Evolutionary conservation across 2,329 filamentous ascomycete genomes (phyloP).

Genomic region (Thielaviopsis ethacetica): DNA sequence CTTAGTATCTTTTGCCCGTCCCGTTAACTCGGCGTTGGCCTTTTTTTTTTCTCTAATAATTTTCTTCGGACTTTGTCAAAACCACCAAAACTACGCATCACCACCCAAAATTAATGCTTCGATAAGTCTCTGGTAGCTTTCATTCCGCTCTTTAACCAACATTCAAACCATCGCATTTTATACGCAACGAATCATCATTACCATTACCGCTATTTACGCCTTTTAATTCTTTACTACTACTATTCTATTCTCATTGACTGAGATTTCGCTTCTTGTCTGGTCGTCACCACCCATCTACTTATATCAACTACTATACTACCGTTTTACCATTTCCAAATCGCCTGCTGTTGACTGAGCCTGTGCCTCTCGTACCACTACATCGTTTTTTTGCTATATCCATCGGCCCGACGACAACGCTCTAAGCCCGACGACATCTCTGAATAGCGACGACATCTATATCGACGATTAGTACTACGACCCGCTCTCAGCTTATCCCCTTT

Average conservation of each 20-base stretch:
- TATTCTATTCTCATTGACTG: slow-evolving; percentile 29
- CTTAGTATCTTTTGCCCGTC: slow-evolving; percentile 23
- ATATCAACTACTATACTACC: not conserved
- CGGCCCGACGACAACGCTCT: not conserved
- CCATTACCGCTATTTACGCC: slow-evolving; percentile 6
- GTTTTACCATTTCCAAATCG: not conserved
- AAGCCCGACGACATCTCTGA: not conserved
- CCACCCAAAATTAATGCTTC: not conserved
- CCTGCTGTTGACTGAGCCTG: not conserved
- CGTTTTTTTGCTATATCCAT: not conserved
- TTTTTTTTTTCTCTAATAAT: not conserved
- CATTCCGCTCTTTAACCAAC: slow-evolving; percentile 1
- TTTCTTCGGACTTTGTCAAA: not conserved
- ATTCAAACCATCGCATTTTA: not conserved
- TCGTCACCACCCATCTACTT: slow-evolving; percentile 15
- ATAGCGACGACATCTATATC: not conserved
- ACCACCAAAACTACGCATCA: not conserved
- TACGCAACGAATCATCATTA: not conserved
- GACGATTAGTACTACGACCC: not conserved
- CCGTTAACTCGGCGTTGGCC: not conserved
- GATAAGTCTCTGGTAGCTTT: slow-evolving; percentile 10
- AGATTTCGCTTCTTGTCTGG: slow-evolving; percentile 22
- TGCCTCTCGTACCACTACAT: not conserved
- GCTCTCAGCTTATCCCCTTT: not conserved
- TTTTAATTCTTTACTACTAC: slow-evolving; percentile 18